Base-by-base conservation (phyloP, 805 yeast genomes). In the Groenewaldozyma salmanticensis region DNA sequence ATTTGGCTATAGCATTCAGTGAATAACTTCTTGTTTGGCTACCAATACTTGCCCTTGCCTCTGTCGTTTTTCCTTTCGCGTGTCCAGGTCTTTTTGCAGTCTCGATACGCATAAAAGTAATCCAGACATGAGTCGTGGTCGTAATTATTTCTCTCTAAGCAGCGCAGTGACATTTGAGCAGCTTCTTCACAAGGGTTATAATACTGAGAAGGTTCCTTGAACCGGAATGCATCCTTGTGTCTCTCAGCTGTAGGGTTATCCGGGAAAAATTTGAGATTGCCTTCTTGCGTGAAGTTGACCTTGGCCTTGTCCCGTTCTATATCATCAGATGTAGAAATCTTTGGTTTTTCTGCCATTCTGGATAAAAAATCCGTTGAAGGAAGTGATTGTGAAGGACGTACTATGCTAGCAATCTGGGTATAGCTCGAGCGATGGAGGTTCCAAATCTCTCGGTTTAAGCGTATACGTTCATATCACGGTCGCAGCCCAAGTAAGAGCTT, bases 131-230 rank as follows among this genome's bases (percentile, higher is more conserved):
- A 70, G 40, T 68, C 77, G 66, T 69, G 74, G 67, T 75, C 85
- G 67, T 74, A 79, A 51, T 79, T 71, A 55, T 88, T 84, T 38
- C 81, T 61, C 52, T 85, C 90, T 59, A 90, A 66, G 54, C 98
- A 90, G 49, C 74, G 74, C 49, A 87, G 67, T 34, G 95, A 83
- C 77, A 94, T 90, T 57, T 77, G 79, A 6, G 96, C 72, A 29
- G 92, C 79, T 54, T 87, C 92, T 36, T 79, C 81, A 61, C 98
- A 90, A 0, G 98, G 98, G 57, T 90, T 96, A 54, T 81, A 90
- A 60, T 71, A 92, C 57, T 81, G 76, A 4, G 94, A 79, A 3
- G 94, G 81, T 27, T 74, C 88, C 53, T 90, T 88, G 15, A 74
- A 64, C 1, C 77, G 68, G 68, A 87, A 87, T 43, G 75, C 67